Evolutionary conservation across 768 basidiomycete genomes (phyloP).

Genomic region (Boletus sp.): DNA sequence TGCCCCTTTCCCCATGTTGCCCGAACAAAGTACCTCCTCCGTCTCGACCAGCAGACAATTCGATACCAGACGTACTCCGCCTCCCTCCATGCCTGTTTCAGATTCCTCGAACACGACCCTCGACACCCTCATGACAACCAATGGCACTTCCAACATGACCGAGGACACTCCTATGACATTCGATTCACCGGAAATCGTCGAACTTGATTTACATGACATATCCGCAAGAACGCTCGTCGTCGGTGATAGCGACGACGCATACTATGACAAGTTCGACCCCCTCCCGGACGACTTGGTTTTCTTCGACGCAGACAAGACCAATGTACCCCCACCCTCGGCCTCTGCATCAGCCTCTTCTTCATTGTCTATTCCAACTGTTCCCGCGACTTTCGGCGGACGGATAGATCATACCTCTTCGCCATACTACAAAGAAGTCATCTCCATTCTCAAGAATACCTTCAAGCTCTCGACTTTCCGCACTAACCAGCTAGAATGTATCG

Average conservation of each 20-base stretch:
- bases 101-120: slow-evolving; percentile 16
- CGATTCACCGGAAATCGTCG: slow-evolving; percentile 14
- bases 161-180: slow-evolving; percentile 3
- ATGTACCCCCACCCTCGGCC: slow-evolving; percentile 3
- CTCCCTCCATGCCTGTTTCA: slow-evolving; percentile 15
- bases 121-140: background rate
- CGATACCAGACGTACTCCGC: slow-evolving; percentile 11
- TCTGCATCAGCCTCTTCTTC: slow-evolving; percentile 15
- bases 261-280: slow-evolving; percentile 47
- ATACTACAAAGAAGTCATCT: slow-evolving; percentile 31
- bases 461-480: slow-evolving; percentile 64
- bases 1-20: background rate
- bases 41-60: background rate
- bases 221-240: slow-evolving; percentile 21
- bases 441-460: slow-evolving; percentile 47
- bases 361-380: background rate
- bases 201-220: slow-evolving; percentile 22
- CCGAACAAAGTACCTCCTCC: background rate
- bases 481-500: slow-evolving; percentile 87
- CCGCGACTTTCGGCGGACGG: slow-evolving; percentile 5
- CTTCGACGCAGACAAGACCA: slow-evolving; percentile 11
- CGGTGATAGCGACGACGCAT: slow-evolving; percentile 44
- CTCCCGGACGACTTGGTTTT: slow-evolving; percentile 19
- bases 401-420: slow-evolving; percentile 34
- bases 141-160: background rate